Evolutionary conservation across 106 monocot species (phyloP).

Genomic region (Narthecium ossifragum): DNA sequence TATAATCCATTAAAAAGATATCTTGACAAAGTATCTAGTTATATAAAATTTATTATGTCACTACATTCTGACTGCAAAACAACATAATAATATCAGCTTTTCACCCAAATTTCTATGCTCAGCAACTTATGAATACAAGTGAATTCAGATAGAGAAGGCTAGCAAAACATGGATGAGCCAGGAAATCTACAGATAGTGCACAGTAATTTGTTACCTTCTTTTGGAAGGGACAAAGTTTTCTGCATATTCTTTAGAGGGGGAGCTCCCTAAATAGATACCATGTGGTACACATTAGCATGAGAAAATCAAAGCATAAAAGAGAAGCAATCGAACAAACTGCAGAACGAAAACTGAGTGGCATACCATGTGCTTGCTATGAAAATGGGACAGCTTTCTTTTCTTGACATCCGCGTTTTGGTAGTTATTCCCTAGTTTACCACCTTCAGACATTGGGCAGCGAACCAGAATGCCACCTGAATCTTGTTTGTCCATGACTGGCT

Average conservation of each 20-base stretch:
- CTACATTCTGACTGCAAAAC: too few species aligned
- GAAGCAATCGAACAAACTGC: not conserved
- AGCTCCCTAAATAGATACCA: constrained; percentile 10
- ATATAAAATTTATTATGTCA: too few species aligned
- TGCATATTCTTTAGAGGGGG: constrained; percentile 7
- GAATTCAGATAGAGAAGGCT: too few species aligned
- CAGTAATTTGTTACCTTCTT: constrained; percentile 32
- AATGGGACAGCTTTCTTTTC: constrained; percentile 37
- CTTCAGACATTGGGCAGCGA: constrained; percentile 9
- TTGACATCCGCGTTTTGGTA: constrained; percentile 23
- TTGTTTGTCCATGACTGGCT: constrained; percentile 5
- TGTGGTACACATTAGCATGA: not conserved
- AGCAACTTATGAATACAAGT: too few species aligned
- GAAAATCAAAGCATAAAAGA: not conserved
- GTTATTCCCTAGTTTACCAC: constrained; percentile 1
- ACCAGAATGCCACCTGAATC: not conserved
- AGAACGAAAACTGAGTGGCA: constrained; percentile 2
- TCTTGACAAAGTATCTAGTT: too few species aligned
- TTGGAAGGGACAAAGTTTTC: constrained; percentile 2
- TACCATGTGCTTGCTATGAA: constrained; percentile 9
- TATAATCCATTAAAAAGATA: too few species aligned
- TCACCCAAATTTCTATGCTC: too few species aligned
- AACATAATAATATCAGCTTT: too few species aligned
- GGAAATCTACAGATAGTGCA: too few species aligned
- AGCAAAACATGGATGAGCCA: too few species aligned